Evolutionary conservation across 2,329 filamentous ascomycete species (phyloP), one percentile per base, ranked within the genome.

Genomic region (Metarhizium brunneum): DNA sequence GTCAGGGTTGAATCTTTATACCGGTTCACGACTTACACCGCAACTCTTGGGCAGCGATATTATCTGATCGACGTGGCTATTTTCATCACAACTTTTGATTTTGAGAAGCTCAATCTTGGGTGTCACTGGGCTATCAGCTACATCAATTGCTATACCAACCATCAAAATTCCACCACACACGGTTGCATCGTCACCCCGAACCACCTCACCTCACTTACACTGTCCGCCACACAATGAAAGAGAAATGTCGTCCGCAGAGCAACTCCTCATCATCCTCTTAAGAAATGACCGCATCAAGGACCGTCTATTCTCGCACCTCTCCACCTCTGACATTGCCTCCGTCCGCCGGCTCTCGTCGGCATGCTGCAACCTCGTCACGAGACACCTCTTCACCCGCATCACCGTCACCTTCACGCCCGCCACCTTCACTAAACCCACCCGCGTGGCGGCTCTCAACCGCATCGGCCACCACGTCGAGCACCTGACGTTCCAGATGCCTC

Each of bases 381-480:
- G 82, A 66, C 75, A 77, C 55, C 78, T 90, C 64, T 92, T 92
- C 74, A 73, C 82, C 61, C 80, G 85, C 70, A 77, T 87, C 67
- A 78, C 82, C 65, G 70, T 90, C 66, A 88, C 82, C 63, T 91
- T 92, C 72, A 82, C 82, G 35, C 76, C 88, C 52, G 87, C 80
- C 65, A 86, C 86, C 56, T 92, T 95, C 67, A 91, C 88, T 53
- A 86, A 85, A 63, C 82, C 85, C 38, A 80, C 83, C 59, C 82
- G 87, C 52, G 77, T 94, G 61, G 83, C 87, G 58, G 89, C 90
- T 29, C 77, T 96, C 56, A 81, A 84, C 57, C 80, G 88, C 58
- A 85, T 96, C 63, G 91, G 90, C 56, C 84, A 85, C 62, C 83
- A 92, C 69, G 81, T 95, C 64, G 84, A 89, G 70, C 86, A 86